A percentile compares a stretch with the other conserved stretches of the same genome.
Evolutionary conservation across 192 early-diverging fungal species (phyloP).

Genomic region (Backusella macrospora): DNA sequence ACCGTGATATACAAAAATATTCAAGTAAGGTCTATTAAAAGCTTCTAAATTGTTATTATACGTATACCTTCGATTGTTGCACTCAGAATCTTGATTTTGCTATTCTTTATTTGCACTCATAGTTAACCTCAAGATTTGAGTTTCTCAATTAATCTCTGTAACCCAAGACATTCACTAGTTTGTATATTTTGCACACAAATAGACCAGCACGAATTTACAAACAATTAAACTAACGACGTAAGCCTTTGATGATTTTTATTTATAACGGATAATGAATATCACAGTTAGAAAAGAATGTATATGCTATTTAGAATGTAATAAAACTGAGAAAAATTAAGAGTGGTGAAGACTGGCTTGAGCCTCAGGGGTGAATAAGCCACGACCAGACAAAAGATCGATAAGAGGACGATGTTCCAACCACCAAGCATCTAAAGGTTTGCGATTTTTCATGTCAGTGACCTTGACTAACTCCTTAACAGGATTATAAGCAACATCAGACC

Average conservation of each 20-base stretch:
- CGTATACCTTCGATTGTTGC: too few relatives aligned
- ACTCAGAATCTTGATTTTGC: too few relatives aligned
- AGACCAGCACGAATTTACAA: not conserved
- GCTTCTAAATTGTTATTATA: too few relatives aligned
- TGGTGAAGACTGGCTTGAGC: conserved; percentile 11
- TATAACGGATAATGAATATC: not conserved
- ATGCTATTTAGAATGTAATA: not conserved
- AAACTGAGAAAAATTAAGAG: not conserved
- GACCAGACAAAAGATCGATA: conserved; percentile 64
- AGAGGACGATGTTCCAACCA: conserved; percentile 68
- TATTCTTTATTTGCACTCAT: too few relatives aligned
- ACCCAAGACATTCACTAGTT: too few relatives aligned
- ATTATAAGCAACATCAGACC: conserved; percentile 74
- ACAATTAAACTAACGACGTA: not conserved
- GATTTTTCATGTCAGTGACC: conserved; percentile 80
- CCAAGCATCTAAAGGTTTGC: conserved; percentile 67
- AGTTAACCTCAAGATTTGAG: too few relatives aligned
- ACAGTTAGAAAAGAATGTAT: not conserved
- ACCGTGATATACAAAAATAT: too few relatives aligned
- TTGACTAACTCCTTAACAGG: conserved; percentile 64
- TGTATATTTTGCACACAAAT: too few relatives aligned
- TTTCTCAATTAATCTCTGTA: too few relatives aligned
- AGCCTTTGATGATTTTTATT: not conserved
- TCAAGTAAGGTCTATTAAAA: too few relatives aligned
- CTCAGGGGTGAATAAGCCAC: conserved; percentile 42